These are phyloP conservation scores for Pseudoneurospora amorphoporcata DNA, from an alignment of 495 filamentous ascomycete species.

Conservation along the genomic window DNA sequence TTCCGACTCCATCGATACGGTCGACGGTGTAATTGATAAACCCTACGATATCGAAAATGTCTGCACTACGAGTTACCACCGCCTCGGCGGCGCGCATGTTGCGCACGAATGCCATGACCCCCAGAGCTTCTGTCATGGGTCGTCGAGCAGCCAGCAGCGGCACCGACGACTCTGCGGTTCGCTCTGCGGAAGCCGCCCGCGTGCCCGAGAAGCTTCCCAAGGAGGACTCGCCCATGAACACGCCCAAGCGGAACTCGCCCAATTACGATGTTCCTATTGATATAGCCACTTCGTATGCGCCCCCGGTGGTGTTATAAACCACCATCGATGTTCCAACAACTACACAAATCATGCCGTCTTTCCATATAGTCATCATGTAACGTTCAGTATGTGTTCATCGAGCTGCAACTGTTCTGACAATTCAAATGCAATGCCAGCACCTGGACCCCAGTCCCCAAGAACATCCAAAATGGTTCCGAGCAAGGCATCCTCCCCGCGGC, in stretches of 20 bases:
- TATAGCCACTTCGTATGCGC: slow-evolving; percentile 66
- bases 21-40: not conserved
- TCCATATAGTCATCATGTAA: not conserved
- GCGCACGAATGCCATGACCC: slow-evolving; percentile 13
- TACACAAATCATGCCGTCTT: not conserved
- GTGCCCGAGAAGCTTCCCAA: slow-evolving; percentile 18
- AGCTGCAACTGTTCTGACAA: not conserved
- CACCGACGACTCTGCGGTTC: slow-evolving; percentile 37
- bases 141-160: slow-evolving; percentile 26
- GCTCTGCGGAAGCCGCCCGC: slow-evolving; percentile 17
- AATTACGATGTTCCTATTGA: slow-evolving; percentile 72
- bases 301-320: not conserved
- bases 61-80: slow-evolving; percentile 28
- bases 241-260: slow-evolving; percentile 51
- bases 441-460: slow-evolving; percentile 82
- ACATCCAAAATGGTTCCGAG: slow-evolving; percentile 84
- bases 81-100: slow-evolving; percentile 34
- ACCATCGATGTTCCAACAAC: not conserved
- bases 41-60: slow-evolving; percentile 18
- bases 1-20: not conserved
- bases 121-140: not conserved
- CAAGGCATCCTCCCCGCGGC: slow-evolving; percentile 68
- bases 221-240: slow-evolving; percentile 22
- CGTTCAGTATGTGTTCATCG: not conserved
- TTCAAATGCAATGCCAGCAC: slow-evolving; percentile 36